These are phyloP conservation scores for Silene coronaria DNA, from an alignment of 179 eudicot genomes.

Conservation along the genomic window DNA sequence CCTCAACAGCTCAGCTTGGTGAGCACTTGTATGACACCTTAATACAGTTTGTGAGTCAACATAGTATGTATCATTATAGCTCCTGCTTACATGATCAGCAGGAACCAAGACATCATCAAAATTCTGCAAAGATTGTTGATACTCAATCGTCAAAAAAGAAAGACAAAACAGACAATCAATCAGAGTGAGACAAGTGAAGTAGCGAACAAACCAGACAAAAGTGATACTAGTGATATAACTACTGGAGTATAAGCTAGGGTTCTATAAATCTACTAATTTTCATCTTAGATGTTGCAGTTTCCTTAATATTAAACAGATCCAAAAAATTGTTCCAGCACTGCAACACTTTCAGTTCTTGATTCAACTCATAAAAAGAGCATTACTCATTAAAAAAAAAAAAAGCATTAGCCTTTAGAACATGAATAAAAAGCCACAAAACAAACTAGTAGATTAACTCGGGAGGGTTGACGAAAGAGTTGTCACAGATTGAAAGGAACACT, in stretches of 20 bases:
- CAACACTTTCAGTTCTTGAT: neutral
- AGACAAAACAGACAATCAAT: neutral
- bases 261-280: neutral
- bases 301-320: neutral
- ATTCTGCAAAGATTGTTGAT: constrained; percentile 61
- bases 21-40: constrained; percentile 99
- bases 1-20: constrained; percentile 75
- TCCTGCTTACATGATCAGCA: constrained; percentile 90
- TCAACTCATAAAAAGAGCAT: constrained; percentile 5
- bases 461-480: neutral
- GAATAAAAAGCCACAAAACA: neutral
- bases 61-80: constrained; percentile 95
- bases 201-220: neutral
- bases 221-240: too few species aligned
- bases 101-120: constrained; percentile 67
- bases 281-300: neutral
- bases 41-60: constrained; percentile 70
- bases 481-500: too few species aligned
- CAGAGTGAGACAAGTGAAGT: neutral
- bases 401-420: too few species aligned
- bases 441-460: neutral
- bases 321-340: neutral
- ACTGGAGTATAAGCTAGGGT: neutral
- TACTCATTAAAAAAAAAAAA: too few species aligned
- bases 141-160: constrained; percentile 11